Base-by-base conservation (phyloP, 345 rosid genomes). In the Pistacia integerrima region DNA sequence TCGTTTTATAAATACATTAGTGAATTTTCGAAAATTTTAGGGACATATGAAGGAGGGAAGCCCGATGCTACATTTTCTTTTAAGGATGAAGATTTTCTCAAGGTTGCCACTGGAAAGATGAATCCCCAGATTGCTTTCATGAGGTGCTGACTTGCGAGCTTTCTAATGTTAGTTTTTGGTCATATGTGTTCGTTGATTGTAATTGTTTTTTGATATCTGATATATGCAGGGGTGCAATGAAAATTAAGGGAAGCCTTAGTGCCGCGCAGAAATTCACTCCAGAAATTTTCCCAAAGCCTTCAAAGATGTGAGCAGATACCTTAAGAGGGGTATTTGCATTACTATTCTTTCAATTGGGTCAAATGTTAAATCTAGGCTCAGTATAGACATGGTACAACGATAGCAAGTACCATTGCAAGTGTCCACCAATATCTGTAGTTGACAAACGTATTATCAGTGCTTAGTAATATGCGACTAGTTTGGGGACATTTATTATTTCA, bases 251-350 rank as follows among this genome's bases (percentile, higher is more conserved):
- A 66, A 96, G 98, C 74, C 86, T 96, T 79, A 91, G 90, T 74
- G 97, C 98, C 0, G 99, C 98, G 0, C 98, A 92, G 89, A 93
- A 96, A 73, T 90, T 96, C 80, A 92, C 99, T 13, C 99, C 99
- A 0, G 99, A 93, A 79, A 92, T 96, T 78, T 96, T 96, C 91
- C 99, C 99, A 0, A 96, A 92, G 88, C 97, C 92, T 13, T 79
- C 99, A 2, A 96, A 93, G 92, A 73, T 96, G 90, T 96, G 89
- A 96, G 72, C 76, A 44, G 68, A 66, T 73, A 33, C 28, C 48
- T 11, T 55, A 44, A 64, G 67, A 16, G 28, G 25, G 56, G 38
- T 55, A 55, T 66, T 35, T 33, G 64, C 41, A 54, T 74, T 74
- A 12, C 17, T 4, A 20, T 51, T 63, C 4, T 49, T 30, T 52